Conservation (phyloP, 2,329 filamentous ascomycete species). For the Claviceps sp. region DNA sequence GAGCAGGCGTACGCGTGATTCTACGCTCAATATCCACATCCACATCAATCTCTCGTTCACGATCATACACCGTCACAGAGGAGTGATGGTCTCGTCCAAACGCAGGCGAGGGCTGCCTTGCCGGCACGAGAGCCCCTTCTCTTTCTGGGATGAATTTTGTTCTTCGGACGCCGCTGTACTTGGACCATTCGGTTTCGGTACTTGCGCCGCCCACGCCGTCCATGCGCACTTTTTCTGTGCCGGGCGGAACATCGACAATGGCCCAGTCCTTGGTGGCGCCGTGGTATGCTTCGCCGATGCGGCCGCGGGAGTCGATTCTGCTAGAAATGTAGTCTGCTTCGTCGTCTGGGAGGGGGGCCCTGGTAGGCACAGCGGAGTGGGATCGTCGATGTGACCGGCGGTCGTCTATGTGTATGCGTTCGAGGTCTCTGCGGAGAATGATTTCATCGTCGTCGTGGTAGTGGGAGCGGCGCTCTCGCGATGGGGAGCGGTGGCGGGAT, state of each 20-base stretch:
- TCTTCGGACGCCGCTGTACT: slow-evolving; percentile 64
- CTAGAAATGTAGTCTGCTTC: slow-evolving; percentile 50
- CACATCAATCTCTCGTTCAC: slow-evolving; percentile 36
- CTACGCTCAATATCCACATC: slow-evolving; percentile 41
- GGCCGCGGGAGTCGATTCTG: slow-evolving; percentile 45
- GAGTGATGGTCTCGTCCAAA: slow-evolving; percentile 22
- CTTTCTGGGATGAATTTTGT: slow-evolving; percentile 62
- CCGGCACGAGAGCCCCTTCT: slow-evolving; percentile 28
- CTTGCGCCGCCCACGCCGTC: slow-evolving; percentile 63
- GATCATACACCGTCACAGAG: slow-evolving; percentile 33
- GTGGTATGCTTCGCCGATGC: slow-evolving; percentile 59
- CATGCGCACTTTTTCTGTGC: slow-evolving; percentile 70
- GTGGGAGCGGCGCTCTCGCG: slow-evolving; percentile 26
- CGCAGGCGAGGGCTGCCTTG: slow-evolving; percentile 14
- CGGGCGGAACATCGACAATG: slow-evolving; percentile 73
- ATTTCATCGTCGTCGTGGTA: slow-evolving; percentile 56
- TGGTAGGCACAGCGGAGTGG: slow-evolving; percentile 34
- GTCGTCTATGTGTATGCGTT: slow-evolving; percentile 32
- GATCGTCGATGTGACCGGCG: slow-evolving; percentile 31
- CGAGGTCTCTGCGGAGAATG: slow-evolving; percentile 44
- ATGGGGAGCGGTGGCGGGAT: slow-evolving; percentile 17
- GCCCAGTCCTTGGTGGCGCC: slow-evolving; percentile 67
- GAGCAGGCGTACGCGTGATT: slow-evolving; percentile 23
- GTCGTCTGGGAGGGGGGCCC: slow-evolving; percentile 31
- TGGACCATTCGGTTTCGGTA: slow-evolving; percentile 66